A percentile compares a stretch with the other conserved stretches of the same genome.
phyloP scores from a whole-genome alignment of 2,329 filamentous ascomycete genomes.

The Diaporthe australafricana region DNA sequence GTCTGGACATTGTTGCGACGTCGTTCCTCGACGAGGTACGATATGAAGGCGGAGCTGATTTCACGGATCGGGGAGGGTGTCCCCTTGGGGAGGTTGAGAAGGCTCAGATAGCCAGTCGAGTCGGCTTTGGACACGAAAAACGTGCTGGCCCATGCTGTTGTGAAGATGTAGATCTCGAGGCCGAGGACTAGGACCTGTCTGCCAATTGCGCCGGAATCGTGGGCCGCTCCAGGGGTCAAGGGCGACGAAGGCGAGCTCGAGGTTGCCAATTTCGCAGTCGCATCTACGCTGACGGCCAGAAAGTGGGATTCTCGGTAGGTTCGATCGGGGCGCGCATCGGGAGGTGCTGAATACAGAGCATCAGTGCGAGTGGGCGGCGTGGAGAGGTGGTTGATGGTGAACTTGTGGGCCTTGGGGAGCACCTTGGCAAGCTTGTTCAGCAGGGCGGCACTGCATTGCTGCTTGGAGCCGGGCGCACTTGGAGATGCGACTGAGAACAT shows the following conservation, averaged over 20 bases:
- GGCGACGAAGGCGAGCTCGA: conserved; percentile 33
- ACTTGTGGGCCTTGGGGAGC: conserved; percentile 65
- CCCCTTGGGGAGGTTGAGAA: conserved; percentile 72
- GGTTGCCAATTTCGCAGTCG: conserved; percentile 32
- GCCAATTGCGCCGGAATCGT: conserved; percentile 42
- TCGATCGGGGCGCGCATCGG: conserved; percentile 75
- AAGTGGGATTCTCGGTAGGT: conserved; percentile 92
- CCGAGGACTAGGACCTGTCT: conserved; percentile 79
- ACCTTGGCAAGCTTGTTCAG: conserved; percentile 57
- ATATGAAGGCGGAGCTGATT: conserved; percentile 80
- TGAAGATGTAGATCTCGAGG: conserved; percentile 89
- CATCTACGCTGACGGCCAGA: conserved; percentile 63
- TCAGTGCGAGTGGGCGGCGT: conserved; percentile 81
- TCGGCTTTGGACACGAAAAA: conserved; percentile 98
- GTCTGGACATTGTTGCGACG: conserved; percentile 74
- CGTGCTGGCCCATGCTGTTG: conserved; percentile 82
- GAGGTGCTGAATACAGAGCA: conserved; percentile 83
- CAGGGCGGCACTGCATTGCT: conserved; percentile 46
- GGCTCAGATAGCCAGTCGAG: conserved; percentile 87
- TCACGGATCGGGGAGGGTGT: conserved; percentile 79
- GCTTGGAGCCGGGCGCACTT: conserved; percentile 34
- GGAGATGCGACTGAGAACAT: conserved; percentile 35
- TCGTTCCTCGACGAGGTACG: conserved; percentile 76
- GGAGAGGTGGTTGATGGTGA: conserved; percentile 87
- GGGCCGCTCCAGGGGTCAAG: conserved; percentile 39